Evolutionary conservation across 2,329 filamentous ascomycete genomes (phyloP), one percentile per base, ranked within the genome.

Genomic region (Colletotrichum viniferum): DNA sequence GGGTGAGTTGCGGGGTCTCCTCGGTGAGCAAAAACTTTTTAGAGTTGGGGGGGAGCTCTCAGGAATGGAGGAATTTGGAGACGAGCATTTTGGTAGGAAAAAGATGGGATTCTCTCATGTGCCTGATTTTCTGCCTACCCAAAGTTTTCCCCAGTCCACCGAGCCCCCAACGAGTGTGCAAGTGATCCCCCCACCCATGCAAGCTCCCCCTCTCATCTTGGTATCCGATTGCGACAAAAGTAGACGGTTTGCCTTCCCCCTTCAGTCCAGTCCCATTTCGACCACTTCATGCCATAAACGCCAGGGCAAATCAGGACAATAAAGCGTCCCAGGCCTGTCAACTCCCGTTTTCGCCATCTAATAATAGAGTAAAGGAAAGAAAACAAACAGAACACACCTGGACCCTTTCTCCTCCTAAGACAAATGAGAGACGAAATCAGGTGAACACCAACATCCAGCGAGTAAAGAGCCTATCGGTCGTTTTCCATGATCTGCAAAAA

Each of bases 321-420:
- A 67, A 21, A 32, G 26, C 26, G 65, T 38, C 69, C 62, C 21
- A 24, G n/a, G 55, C 69, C 32, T 67, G 52, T 62, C 38, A 60
- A 56, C 72, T 52, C 68, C 18, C 12, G 28, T 72, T 36, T 62
- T 66, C 69, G 61, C 72, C 72, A 72, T 72, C 72, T 74, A 72
- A 52, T 67, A 71, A 72, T 64, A 74, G 72, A 43, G 26, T 28
- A 58, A 28, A 14, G 28, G 43, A 34, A 55, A 55, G 60, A 63
- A 43, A 38, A 28, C 32, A 63, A 43, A 63, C 14, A 43, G 36
- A 16, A 24, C 28, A 38, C 61, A 62, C 34, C 24, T 48, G 52
- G 61, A 38, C 52, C 69, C 10, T 16, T 55, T 24, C 26, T 13
- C 69, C 18, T 16, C 56, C 16, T 9, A 26, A 24, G 7, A 43